These are phyloP conservation scores for Penicillium palitans DNA, from an alignment of 2,329 filamentous ascomycete species.

Conservation along the genomic window DNA sequence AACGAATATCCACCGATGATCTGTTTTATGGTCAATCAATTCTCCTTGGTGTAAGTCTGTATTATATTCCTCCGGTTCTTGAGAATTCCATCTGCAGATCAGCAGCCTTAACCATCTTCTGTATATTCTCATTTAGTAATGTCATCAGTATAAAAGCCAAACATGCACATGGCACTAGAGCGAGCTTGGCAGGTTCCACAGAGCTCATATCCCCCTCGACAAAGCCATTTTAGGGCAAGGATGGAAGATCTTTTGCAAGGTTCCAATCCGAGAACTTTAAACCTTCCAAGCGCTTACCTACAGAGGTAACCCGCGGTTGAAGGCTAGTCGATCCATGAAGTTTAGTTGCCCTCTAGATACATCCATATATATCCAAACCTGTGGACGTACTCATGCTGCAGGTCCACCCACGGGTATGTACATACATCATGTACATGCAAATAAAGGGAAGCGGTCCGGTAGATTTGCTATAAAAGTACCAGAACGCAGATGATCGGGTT, in stretches of 20 bases:
- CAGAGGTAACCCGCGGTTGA: too few species aligned
- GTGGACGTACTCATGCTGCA: too few species aligned
- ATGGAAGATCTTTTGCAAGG: accelerated
- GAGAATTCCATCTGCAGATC: background rate
- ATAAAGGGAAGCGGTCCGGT: background rate
- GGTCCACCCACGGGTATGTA: too few species aligned
- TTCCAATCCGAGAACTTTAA: background rate
- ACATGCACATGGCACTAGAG: background rate
- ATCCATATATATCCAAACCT: too few species aligned
- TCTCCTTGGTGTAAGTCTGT: background rate
- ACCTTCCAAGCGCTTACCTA: too few species aligned
- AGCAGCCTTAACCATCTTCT: background rate
- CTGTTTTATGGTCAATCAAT: background rate
- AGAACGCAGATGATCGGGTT: background rate
- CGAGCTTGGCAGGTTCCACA: background rate
- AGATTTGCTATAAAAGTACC: too few species aligned
- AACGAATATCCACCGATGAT: background rate
- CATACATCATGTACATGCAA: too few species aligned
- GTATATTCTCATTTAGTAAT: background rate
- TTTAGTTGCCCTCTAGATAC: background rate
- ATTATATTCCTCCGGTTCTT: too few species aligned
- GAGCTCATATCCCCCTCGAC: background rate
- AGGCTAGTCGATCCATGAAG: background rate
- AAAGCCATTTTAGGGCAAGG: background rate
- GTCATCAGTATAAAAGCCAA: too few species aligned